Percentiles rank a stretch among this genome's conserved stretches.
phyloP scores from a whole-genome alignment of 495 filamentous ascomycete genomes.

The Cercophora sp. region DNA sequence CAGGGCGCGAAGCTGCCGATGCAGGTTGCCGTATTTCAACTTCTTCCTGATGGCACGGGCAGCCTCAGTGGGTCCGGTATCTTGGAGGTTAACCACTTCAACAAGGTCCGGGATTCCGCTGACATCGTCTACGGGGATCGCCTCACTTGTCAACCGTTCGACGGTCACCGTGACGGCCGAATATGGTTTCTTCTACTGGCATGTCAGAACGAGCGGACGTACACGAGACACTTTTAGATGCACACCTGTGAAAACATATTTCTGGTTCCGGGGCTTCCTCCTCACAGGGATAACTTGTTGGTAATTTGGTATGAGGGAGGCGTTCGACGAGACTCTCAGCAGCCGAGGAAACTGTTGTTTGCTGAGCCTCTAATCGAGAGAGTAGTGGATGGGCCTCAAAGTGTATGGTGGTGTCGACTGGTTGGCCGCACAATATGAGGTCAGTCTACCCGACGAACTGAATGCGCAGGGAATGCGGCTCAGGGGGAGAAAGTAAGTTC shows the following conservation, averaged over 20 bases:
- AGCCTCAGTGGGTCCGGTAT: constrained; percentile 82
- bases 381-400: background rate
- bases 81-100: constrained; percentile 87
- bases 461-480: too few species aligned
- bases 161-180: constrained; percentile 92
- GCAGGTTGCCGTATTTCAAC: constrained; percentile 93
- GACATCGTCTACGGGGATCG: constrained; percentile 84
- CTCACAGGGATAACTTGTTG: background rate
- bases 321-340: background rate
- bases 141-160: constrained; percentile 83
- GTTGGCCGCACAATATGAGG: too few species aligned
- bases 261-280: background rate
- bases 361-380: too few species aligned
- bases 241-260: constrained; percentile 44
- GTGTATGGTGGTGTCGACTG: background rate
- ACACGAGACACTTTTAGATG: background rate
- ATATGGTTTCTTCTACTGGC: constrained; percentile 79
- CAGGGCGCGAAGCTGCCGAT: constrained; percentile 86
- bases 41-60: constrained; percentile 95
- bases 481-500: too few species aligned
- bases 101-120: constrained; percentile 90
- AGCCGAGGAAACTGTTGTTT: too few species aligned
- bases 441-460: too few species aligned
- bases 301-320: background rate
- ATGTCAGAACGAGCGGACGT: constrained; percentile 4